These are phyloP conservation scores for Phoma sp. DNA, from an alignment of 2,329 filamentous ascomycete species.

Conservation along the genomic window DNA sequence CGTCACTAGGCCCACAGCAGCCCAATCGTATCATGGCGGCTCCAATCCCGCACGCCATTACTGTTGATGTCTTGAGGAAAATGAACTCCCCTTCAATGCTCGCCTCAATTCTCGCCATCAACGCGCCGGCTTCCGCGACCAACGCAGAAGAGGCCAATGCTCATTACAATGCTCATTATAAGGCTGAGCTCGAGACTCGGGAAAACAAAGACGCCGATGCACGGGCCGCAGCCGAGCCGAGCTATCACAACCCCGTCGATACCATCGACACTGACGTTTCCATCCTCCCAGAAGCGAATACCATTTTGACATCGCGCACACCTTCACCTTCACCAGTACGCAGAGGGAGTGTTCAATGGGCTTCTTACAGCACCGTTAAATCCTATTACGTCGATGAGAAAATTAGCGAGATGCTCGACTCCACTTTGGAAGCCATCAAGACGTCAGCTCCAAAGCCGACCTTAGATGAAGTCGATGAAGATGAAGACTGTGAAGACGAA, in stretches of 20 bases:
- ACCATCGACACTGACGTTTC: slow-evolving; percentile 17
- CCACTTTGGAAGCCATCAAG: slow-evolving; percentile 26
- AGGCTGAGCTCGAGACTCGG: slow-evolving; percentile 16
- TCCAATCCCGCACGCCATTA: neutral
- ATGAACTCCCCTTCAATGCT: neutral
- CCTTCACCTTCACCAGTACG: slow-evolving; percentile 1
- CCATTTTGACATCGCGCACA: neutral
- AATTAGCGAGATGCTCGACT: slow-evolving; percentile 33
- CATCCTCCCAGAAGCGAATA: neutral
- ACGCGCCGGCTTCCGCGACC: slow-evolving; percentile 7
- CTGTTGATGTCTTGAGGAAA: slow-evolving; percentile 3
- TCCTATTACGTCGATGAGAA: slow-evolving; percentile 28
- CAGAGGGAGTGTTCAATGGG: slow-evolving; percentile 23
- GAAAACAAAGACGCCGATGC: slow-evolving; percentile 14
- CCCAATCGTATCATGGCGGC: neutral
- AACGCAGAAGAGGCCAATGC: slow-evolving; percentile 6
- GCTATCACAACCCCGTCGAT: slow-evolving; percentile 8
- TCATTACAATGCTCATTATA: slow-evolving; percentile 9
- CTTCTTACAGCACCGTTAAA: slow-evolving; percentile 18
- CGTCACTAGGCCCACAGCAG: neutral
- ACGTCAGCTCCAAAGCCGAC: slow-evolving; percentile 2
- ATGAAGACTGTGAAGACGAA: neutral
- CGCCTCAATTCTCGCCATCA: neutral
- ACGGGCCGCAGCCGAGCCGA: slow-evolving; percentile 13
- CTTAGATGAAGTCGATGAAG: slow-evolving; percentile 10